A percentile compares a stretch with the other conserved stretches of the same genome.
phyloP scores from a whole-genome alignment of 208 protist genomes.

The Entamoeba dispar region DNA sequence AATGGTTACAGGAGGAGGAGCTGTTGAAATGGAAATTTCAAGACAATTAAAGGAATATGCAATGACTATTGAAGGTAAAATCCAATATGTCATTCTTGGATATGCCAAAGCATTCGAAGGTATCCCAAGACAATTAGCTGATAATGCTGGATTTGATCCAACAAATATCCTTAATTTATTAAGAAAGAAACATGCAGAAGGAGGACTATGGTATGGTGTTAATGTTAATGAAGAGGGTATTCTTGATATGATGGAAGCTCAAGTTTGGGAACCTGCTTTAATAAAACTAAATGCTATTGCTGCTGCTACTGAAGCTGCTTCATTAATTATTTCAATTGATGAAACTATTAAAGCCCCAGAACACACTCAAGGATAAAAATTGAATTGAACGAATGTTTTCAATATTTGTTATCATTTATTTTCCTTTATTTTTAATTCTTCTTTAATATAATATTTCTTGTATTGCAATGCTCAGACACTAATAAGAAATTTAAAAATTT shows the following conservation, averaged over 20 bases:
- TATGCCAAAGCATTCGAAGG: slow-evolving; percentile 95
- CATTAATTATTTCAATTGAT: slow-evolving; percentile 94
- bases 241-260: slow-evolving; percentile 67
- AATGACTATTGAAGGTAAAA: slow-evolving; percentile 79
- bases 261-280: slow-evolving; percentile 92
- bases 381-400: too few species aligned
- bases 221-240: slow-evolving; percentile 80
- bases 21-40: slow-evolving; percentile 98
- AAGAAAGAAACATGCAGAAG: slow-evolving; percentile 74
- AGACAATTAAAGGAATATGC: slow-evolving; percentile 76
- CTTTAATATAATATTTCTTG: too few species aligned
- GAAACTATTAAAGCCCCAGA: slow-evolving; percentile 69
- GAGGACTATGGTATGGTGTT: slow-evolving; percentile 72
- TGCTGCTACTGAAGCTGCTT: slow-evolving; percentile 94
- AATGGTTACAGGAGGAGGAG: slow-evolving; percentile 94
- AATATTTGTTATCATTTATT: too few species aligned
- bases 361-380: background rate
- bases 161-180: slow-evolving; percentile 97
- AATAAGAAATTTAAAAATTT: too few species aligned
- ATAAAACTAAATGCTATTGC: slow-evolving; percentile 91
- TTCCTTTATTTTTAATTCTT: too few species aligned
- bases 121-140: slow-evolving; percentile 87
- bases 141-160: slow-evolving; percentile 98
- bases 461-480: too few species aligned
- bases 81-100: slow-evolving; percentile 87